Conservation (phyloP, 352 stramenopile species). For the Pythium aristosporum region DNA sequence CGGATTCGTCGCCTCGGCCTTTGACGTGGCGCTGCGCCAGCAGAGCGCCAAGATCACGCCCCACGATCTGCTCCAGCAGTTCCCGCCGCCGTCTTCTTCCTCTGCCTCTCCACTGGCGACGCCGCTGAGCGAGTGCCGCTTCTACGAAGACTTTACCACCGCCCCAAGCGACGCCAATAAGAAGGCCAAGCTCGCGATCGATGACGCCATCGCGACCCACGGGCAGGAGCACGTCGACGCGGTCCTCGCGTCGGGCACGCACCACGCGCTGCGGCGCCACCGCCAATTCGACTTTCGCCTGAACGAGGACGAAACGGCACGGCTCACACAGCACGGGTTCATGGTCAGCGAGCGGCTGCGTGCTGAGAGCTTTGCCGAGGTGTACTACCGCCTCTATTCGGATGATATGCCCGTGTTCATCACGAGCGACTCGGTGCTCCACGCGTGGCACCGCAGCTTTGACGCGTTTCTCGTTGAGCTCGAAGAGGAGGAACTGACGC, state of each 20-base stretch:
- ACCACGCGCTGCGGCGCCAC: conserved; percentile 22
- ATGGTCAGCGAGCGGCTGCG: conserved; percentile 23
- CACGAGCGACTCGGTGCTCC: conserved; percentile 33
- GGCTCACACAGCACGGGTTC: conserved; percentile 21
- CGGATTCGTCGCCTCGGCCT: conserved; percentile 7
- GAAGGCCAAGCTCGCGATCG: neutral
- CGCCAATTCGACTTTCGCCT: conserved; percentile 29
- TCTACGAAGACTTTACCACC: conserved; percentile 23
- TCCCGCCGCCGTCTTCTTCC: neutral
- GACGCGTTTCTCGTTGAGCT: conserved; percentile 29
- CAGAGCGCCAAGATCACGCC: conserved; percentile 11
- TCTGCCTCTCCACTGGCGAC: neutral
- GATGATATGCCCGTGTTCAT: conserved; percentile 36
- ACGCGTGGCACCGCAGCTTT: conserved; percentile 36
- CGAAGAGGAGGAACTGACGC: conserved; percentile 20
- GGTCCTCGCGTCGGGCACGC: conserved; percentile 13
- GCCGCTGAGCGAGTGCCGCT: conserved; percentile 15
- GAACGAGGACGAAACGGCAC: conserved; percentile 10
- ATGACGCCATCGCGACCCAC: conserved; percentile 7
- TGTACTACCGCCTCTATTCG: conserved; percentile 32
- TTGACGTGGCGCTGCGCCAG: conserved; percentile 9
- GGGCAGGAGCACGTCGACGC: conserved; percentile 7
- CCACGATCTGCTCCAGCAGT: conserved; percentile 12
- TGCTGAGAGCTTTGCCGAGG: conserved; percentile 28
- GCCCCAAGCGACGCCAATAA: conserved; percentile 14